phyloP scores from a whole-genome alignment of 768 basidiomycete genomes.

The Mycena leptocephala region DNA sequence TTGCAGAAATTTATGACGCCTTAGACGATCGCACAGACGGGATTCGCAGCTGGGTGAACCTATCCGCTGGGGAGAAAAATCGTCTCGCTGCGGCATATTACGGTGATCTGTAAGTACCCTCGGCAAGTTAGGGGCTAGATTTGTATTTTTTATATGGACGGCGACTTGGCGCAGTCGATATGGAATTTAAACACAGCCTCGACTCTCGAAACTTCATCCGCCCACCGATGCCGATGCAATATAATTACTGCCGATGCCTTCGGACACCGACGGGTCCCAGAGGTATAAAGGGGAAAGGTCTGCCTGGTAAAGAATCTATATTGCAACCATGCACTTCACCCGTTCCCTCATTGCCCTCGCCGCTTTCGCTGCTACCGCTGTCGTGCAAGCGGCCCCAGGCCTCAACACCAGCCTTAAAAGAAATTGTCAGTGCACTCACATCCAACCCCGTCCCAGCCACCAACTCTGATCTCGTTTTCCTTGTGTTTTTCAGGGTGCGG shows the following conservation, averaged over 20 bases:
- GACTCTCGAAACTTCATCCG: too few relatives aligned
- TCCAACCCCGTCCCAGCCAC: too few relatives aligned
- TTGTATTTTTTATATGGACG: neutral
- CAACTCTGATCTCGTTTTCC: neutral
- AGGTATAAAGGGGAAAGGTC: neutral
- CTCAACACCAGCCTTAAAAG: neutral
- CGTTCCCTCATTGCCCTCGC: neutral
- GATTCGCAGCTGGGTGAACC: neutral
- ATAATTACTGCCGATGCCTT: neutral
- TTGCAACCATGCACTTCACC: neutral
- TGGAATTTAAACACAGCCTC: too few relatives aligned
- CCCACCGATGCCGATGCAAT: neutral
- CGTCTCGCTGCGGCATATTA: neutral
- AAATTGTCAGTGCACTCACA: neutral
- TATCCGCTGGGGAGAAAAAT: neutral
- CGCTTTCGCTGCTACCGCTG: neutral
- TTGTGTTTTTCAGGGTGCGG: neutral
- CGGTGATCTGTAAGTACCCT: neutral
- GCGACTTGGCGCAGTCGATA: neutral
- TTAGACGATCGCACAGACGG: neutral
- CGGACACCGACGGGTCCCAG: neutral
- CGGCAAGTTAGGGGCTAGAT: neutral
- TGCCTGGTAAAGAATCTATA: neutral
- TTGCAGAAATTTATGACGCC: neutral
- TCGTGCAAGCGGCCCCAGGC: neutral